Evolutionary conservation across 1,139 yeast species (phyloP).

Genomic region (Eremothecium cymbalariae): DNA sequence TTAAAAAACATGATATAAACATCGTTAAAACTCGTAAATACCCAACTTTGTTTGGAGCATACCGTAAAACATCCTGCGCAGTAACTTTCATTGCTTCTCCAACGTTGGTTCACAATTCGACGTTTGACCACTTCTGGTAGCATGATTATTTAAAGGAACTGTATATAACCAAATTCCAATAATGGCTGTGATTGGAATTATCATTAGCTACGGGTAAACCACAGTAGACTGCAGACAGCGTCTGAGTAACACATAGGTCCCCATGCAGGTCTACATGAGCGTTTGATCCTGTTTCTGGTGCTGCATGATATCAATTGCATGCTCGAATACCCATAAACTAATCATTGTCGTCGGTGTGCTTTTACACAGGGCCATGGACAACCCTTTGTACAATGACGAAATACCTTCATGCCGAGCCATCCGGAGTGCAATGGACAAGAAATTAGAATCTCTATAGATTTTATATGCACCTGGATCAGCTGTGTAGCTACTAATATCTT

Average conservation of each 20-base stretch:
- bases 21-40: slow-evolving; percentile 78
- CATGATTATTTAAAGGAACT: no score
- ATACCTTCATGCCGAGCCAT: slow-evolving; percentile 52
- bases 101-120: no score
- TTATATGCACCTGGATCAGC: slow-evolving; percentile 21
- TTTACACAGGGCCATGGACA: slow-evolving; percentile 57
- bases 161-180: no score
- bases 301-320: no score
- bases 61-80: slow-evolving; percentile 53
- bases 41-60: slow-evolving; percentile 88
- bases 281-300: no score
- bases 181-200: no score
- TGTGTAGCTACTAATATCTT: slow-evolving; percentile 21
- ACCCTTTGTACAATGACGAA: slow-evolving; percentile 66
- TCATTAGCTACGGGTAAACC: no score
- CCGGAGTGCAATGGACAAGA: slow-evolving; percentile 29
- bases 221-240: no score
- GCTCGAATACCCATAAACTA: slow-evolving; percentile 66
- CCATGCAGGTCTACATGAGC: no score
- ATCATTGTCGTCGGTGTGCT: slow-evolving; percentile 79
- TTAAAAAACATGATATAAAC: slow-evolving; percentile 64
- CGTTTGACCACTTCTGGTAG: no score
- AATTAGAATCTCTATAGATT: slow-evolving; percentile 16
- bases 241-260: no score
- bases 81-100: slow-evolving; percentile 17